phyloP scores from a whole-genome alignment of 2,329 filamentous ascomycete genomes.

The Malbranchea cinnamomea region DNA sequence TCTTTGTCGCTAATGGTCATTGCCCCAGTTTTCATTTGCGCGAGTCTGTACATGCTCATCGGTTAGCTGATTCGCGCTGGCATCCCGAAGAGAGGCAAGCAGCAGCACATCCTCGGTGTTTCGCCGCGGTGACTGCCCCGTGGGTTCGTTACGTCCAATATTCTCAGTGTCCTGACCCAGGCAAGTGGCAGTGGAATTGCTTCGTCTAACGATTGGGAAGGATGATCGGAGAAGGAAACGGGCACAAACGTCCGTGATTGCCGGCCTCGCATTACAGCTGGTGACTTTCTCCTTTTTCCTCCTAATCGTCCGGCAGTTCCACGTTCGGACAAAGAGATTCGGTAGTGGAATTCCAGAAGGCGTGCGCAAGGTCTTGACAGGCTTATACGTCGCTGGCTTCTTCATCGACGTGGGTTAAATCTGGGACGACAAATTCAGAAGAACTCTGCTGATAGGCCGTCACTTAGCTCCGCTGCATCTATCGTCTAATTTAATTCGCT shows the following conservation, averaged over 20 bases:
- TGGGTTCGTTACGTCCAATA: conserved; percentile 33
- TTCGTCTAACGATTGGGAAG: conserved; percentile 29
- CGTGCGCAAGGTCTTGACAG: conserved; percentile 26
- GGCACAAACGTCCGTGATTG: conserved; percentile 31
- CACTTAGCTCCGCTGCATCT: conserved; percentile 36
- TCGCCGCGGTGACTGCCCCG: conserved; percentile 27
- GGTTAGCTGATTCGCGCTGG: conserved; percentile 31
- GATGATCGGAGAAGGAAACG: conserved; percentile 21
- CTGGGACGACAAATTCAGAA: not conserved
- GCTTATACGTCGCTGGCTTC: conserved; percentile 31
- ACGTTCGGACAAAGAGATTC: conserved; percentile 16
- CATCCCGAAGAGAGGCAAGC: conserved; percentile 15
- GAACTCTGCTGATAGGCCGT: conserved; percentile 3
- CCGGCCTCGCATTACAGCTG: conserved; percentile 28
- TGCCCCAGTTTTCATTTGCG: conserved; percentile 35
- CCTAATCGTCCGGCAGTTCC: conserved; percentile 26
- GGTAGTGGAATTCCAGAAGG: conserved; percentile 16
- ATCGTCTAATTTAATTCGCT: conserved; percentile 39
- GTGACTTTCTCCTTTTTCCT: conserved; percentile 29
- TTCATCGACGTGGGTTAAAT: conserved; percentile 34
- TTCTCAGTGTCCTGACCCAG: conserved; percentile 33
- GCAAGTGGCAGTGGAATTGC: conserved; percentile 31
- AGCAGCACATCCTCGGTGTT: conserved; percentile 24
- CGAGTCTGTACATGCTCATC: conserved; percentile 38
- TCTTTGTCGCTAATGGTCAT: conserved; percentile 32